A percentile compares a stretch with the other conserved stretches of the same genome.
Conservation (phyloP, 306 rosid species). For the Vigna reflexopilosa region DNA sequence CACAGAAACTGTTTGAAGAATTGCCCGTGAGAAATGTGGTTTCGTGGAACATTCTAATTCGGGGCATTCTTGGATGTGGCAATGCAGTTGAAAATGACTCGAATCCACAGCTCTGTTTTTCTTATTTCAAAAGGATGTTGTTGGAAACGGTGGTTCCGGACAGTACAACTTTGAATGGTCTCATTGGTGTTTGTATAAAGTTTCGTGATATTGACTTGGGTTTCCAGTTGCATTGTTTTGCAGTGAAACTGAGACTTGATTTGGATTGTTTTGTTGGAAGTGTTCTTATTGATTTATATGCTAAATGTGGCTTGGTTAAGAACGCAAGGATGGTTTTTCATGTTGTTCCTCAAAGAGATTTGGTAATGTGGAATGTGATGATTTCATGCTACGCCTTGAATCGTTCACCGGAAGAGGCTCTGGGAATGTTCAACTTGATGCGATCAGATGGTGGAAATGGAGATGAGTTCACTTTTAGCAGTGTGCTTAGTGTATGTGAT, state of each 20-base stretch:
- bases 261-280: slow-evolving; percentile 69
- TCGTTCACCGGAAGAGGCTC: slow-evolving; percentile 54
- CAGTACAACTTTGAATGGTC: slow-evolving; percentile 58
- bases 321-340: slow-evolving; percentile 65
- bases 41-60: slow-evolving; percentile 70
- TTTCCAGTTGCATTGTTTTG: slow-evolving; percentile 68
- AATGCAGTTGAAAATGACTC: slow-evolving; percentile 22
- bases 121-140: slow-evolving; percentile 68
- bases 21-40: slow-evolving; percentile 73
- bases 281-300: slow-evolving; percentile 65
- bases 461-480: slow-evolving; percentile 76
- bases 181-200: slow-evolving; percentile 61
- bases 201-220: slow-evolving; percentile 58
- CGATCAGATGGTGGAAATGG: slow-evolving; percentile 52
- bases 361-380: slow-evolving; percentile 88
- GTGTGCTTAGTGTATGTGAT: slow-evolving; percentile 57
- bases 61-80: slow-evolving; percentile 53
- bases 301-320: slow-evolving; percentile 62
- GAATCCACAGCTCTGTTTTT: slow-evolving; percentile 43
- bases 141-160: slow-evolving; percentile 61
- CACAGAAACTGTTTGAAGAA: slow-evolving; percentile 70
- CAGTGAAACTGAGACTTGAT: slow-evolving; percentile 62
- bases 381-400: slow-evolving; percentile 64
- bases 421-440: slow-evolving; percentile 59
- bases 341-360: slow-evolving; percentile 52